These are phyloP conservation scores for Groenewaldozyma sp. DNA, from an alignment of 1,139 yeast genomes.

Conservation along the genomic window DNA sequence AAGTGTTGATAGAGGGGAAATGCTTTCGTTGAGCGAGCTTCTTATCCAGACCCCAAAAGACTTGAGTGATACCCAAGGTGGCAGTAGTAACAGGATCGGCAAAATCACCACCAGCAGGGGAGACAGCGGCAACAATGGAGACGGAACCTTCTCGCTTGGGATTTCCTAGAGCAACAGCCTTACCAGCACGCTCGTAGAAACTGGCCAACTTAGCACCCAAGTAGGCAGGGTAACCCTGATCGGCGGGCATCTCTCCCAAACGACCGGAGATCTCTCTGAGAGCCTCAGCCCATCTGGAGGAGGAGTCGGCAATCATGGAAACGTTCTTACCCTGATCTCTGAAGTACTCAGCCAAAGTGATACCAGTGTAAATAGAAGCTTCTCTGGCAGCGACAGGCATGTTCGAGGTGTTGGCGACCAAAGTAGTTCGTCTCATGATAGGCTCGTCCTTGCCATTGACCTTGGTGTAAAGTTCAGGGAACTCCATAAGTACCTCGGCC, in stretches of 20 bases:
- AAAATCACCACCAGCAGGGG: conserved; percentile 99
- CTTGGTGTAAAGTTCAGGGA: conserved; percentile 94
- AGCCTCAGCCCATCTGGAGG: conserved; percentile 99
- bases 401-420: conserved; percentile 96
- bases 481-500: conserved; percentile 99
- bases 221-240: conserved; percentile 99
- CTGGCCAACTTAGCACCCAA: conserved; percentile 98
- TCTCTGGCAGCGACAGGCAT: conserved; percentile 99
- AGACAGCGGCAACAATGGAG: conserved; percentile 98
- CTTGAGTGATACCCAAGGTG: conserved; percentile 97
- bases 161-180: conserved; percentile 88
- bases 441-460: conserved; percentile 92
- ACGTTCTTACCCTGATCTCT: conserved; percentile 99
- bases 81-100: conserved; percentile 99
- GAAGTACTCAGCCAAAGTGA: conserved; percentile 95
- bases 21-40: conserved; percentile 99
- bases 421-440: conserved; percentile 97
- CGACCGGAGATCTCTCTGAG: conserved; percentile 99
- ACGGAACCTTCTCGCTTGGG: conserved; percentile 96
- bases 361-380: conserved; percentile 98
- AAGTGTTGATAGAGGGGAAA: conserved; percentile 96
- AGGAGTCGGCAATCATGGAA: conserved; percentile 98
- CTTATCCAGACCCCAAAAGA: conserved; percentile 99
- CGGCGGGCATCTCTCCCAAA: conserved; percentile 99
- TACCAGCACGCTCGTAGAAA: conserved; percentile 99